phyloP scores from a whole-genome alignment of 768 basidiomycete species.

The Baorangia bicolor region DNA sequence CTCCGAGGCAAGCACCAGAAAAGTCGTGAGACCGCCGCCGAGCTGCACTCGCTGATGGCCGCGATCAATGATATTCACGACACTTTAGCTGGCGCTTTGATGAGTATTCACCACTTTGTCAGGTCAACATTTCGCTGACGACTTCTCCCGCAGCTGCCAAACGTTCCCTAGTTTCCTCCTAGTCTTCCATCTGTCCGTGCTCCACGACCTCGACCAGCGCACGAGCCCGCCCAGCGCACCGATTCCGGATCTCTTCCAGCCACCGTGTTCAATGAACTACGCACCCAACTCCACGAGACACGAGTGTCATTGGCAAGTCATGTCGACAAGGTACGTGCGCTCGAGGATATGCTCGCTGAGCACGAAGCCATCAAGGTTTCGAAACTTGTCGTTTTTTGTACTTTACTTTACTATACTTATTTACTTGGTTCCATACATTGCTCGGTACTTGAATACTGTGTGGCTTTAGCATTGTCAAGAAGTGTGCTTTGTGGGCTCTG shows the following conservation, averaged over 20 bases:
- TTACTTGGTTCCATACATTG: no score
- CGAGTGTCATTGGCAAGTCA: slow-evolving; percentile 75
- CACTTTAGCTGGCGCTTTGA: slow-evolving; percentile 79
- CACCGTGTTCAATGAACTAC: slow-evolving; percentile 57
- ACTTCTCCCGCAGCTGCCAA: slow-evolving; percentile 48
- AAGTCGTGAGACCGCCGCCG: slow-evolving; percentile 88
- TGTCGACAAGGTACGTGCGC: slow-evolving; percentile 76
- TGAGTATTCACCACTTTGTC: slow-evolving; percentile 38
- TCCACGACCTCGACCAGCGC: slow-evolving; percentile 21
- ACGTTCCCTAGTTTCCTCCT: slow-evolving; percentile 61
- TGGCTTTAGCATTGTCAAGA: no score
- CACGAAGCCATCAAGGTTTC: slow-evolving; percentile 82
- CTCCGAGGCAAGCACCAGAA: slow-evolving; percentile 94
- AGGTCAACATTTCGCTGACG: neutral
- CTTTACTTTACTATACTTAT: no score
- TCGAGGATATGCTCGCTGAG: slow-evolving; percentile 80
- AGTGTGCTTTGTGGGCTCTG: no score
- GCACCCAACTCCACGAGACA: slow-evolving; percentile 80
- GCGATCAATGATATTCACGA: slow-evolving; percentile 92
- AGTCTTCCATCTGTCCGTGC: slow-evolving; percentile 65
- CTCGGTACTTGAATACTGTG: no score
- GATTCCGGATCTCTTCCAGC: slow-evolving; percentile 27
- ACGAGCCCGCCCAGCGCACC: slow-evolving; percentile 30
- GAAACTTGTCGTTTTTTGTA: no score
- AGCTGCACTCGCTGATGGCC: slow-evolving; percentile 72